phyloP scores from a whole-genome alignment of 192 early-diverging fungal species.

The Lunasporangiospora selenospora region DNA sequence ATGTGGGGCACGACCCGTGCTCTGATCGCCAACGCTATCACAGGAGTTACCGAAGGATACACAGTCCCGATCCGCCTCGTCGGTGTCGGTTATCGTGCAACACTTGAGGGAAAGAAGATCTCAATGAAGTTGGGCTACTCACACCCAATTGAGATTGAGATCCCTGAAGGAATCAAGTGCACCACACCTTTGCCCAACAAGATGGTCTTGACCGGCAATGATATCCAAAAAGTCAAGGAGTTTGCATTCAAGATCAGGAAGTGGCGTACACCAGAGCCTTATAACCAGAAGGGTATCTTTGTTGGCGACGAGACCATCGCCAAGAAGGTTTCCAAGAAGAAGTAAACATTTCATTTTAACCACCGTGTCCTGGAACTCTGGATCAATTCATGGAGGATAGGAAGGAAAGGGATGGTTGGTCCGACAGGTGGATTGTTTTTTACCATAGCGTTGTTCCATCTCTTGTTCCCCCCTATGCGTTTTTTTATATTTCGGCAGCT shows the following conservation, averaged over 20 bases:
- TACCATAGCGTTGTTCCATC: no score
- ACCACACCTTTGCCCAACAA: conserved; percentile 81
- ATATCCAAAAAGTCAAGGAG: conserved; percentile 82
- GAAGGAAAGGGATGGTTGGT: no score
- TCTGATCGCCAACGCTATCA: conserved; percentile 84
- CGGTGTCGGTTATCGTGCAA: conserved; percentile 94
- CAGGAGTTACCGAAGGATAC: conserved; percentile 91
- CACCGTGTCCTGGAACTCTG: no score
- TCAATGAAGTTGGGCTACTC: conserved; percentile 88
- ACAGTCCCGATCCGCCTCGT: conserved; percentile 82
- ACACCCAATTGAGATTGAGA: conserved; percentile 77
- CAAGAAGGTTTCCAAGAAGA: conserved; percentile 98
- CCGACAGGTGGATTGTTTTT: no score
- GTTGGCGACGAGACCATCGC: conserved; percentile 97
- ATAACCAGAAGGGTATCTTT: conserved; percentile 99
- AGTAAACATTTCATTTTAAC: conserved; percentile 65
- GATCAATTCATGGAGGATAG: no score
- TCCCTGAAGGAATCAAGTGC: conserved; percentile 84
- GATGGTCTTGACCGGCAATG: conserved; percentile 81
- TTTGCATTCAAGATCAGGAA: conserved; percentile 92
- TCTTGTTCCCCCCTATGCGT: neutral
- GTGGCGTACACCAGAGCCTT: conserved; percentile 95
- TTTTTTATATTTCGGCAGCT: neutral
- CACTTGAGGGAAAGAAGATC: conserved; percentile 74
- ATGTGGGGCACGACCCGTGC: conserved; percentile 99